Conservation (phyloP, 2,329 filamentous ascomycete species). For the Pseudogymnoascus sp. region DNA sequence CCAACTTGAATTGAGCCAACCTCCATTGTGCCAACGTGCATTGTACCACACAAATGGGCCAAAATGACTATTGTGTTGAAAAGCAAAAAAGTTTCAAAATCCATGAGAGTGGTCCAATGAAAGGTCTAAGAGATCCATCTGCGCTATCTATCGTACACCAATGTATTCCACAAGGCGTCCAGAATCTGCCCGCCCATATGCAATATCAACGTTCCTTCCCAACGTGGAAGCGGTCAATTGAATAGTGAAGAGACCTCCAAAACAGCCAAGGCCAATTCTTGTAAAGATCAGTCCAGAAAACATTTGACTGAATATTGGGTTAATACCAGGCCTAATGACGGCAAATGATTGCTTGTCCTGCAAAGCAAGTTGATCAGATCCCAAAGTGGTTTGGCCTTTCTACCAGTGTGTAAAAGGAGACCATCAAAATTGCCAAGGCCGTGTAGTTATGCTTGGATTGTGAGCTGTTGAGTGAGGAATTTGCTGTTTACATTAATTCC, state of each 20-base stretch:
- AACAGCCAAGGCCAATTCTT: neutral
- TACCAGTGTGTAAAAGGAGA: neutral
- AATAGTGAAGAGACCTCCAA: neutral
- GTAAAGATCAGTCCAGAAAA: neutral
- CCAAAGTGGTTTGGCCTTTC: neutral
- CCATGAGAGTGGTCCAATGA: neutral
- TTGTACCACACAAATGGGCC: constrained; percentile 6
- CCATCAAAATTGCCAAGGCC: neutral
- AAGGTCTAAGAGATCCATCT: neutral
- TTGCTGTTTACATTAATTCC: neutral
- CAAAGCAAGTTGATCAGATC: neutral
- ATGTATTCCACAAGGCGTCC: neutral
- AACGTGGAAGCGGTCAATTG: neutral
- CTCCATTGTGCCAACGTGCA: constrained; percentile 6
- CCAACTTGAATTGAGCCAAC: neutral
- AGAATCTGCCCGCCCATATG: neutral
- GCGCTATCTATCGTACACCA: neutral
- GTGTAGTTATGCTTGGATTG: neutral
- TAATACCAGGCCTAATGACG: neutral
- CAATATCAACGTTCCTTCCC: neutral
- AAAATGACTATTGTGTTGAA: constrained; percentile 8
- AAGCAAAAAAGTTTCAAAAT: constrained; percentile 1
- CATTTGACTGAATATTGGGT: neutral
- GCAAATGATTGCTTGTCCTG: neutral
- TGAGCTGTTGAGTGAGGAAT: neutral